Conservation (phyloP, 140 eudicot species). For the Flaveria floridana region DNA sequence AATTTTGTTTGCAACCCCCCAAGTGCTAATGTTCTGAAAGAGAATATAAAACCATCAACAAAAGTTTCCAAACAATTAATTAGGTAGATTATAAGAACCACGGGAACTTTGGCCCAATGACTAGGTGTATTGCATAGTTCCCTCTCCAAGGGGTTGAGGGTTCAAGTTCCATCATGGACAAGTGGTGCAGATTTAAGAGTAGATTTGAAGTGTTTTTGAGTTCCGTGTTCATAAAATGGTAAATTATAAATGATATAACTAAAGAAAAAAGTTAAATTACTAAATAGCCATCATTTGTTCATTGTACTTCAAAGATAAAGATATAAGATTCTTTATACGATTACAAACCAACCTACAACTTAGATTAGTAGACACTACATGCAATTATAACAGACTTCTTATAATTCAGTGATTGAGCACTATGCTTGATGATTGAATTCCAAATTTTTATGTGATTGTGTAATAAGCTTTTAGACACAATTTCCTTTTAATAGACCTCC, state of each 20-base stretch:
- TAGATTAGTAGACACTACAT: neutral
- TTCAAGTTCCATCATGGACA: neutral
- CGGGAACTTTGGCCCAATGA: neutral
- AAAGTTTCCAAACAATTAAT: neutral
- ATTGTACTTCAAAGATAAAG: neutral
- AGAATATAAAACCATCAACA: constrained; percentile 16
- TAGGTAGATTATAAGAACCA: neutral
- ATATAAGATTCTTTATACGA: constrained; percentile 8
- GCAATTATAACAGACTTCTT: neutral
- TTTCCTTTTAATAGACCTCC: neutral
- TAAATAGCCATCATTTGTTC: neutral
- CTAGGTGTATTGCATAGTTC: neutral
- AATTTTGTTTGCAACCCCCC: constrained; percentile 93
- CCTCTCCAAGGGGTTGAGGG: neutral
- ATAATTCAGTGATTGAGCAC: neutral
- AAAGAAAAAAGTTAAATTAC: neutral
- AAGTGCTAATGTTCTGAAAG: constrained; percentile 81
- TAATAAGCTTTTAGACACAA: neutral
- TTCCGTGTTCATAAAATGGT: too few relatives aligned
- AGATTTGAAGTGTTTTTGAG: too few relatives aligned
- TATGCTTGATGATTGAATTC: neutral
- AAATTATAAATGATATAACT: neutral
- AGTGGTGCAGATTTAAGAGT: too few relatives aligned
- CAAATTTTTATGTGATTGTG: neutral
- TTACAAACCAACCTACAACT: constrained; percentile 1